These are phyloP conservation scores for Yamadazyma spencermartinsiae DNA, from an alignment of 1,139 yeast genomes.

Conservation along the genomic window DNA sequence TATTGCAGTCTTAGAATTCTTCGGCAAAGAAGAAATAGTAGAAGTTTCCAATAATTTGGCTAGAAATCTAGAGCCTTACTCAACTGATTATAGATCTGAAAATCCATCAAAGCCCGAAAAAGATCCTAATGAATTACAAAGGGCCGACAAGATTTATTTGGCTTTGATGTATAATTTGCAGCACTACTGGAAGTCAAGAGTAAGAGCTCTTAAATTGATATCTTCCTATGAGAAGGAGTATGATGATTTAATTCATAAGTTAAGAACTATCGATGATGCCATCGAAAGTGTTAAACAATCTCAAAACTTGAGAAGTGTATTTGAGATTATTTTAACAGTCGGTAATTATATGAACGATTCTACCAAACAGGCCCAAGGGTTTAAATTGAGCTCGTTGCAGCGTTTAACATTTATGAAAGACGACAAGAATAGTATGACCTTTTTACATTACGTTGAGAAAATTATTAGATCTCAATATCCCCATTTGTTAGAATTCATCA, in stretches of 20 bases:
- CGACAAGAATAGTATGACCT: slow-evolving; percentile 74
- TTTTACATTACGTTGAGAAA: slow-evolving; percentile 77
- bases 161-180: slow-evolving; percentile 74
- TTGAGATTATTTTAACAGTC: slow-evolving; percentile 75
- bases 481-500: slow-evolving; percentile 56
- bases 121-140: slow-evolving; percentile 70
- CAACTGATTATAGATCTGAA: slow-evolving; percentile 53
- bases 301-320: slow-evolving; percentile 59
- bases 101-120: slow-evolving; percentile 60
- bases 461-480: slow-evolving; percentile 70
- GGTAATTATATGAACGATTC: slow-evolving; percentile 85
- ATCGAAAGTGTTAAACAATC: slow-evolving; percentile 62
- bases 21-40: slow-evolving; percentile 65
- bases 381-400: slow-evolving; percentile 72
- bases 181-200: slow-evolving; percentile 80
- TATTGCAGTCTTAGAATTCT: slow-evolving; percentile 68
- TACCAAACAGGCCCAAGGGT: slow-evolving; percentile 78
- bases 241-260: slow-evolving; percentile 59
- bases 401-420: slow-evolving; percentile 76
- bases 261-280: slow-evolving; percentile 64
- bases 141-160: slow-evolving; percentile 74
- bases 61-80: slow-evolving; percentile 66
- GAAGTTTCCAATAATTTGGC: slow-evolving; percentile 67
- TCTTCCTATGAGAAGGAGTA: slow-evolving; percentile 69
- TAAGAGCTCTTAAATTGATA: slow-evolving; percentile 64